Evolutionary conservation across 306 rosid species (phyloP), one percentile per base, ranked within the genome.

Genomic region (Aeschynomene evenia): DNA sequence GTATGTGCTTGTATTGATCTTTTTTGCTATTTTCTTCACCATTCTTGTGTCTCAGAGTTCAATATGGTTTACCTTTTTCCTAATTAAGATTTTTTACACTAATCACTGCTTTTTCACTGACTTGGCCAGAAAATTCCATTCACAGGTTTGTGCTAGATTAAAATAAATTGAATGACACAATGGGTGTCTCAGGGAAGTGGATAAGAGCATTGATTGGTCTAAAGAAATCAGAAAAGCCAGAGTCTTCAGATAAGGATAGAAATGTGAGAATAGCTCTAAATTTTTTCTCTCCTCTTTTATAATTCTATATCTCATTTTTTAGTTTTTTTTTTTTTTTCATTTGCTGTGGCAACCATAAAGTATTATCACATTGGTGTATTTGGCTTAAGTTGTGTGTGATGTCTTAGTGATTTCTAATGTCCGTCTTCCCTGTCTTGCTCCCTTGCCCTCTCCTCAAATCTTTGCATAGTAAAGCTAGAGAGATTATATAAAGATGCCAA

Each of bases 171-270:
- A 72, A 54, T 14, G 13, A 33, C 8, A 70, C 63, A 29, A 94
- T 94, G 98, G 98, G 96, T 73, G 88, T 90, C 74, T 76, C 97
- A 1, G 97, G 95, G 67, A 94, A 90, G 85, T 94, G 98, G 98
- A 84, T 94, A 70, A 94, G 70, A 82, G 83, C 96, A 48, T 82
- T 94, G 77, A 87, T 93, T 75, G 94, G 97, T 81, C 68, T 83
- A 61, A 91, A 84, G 88, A 94, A 84, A 81, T 85, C 99, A 42
- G 96, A 85, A 31, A 94, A 91, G 67, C 59, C 88, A 0, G 84
- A 69, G 37, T 82, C 96, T 50, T 88, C 87, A 3, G 95, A 82
- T 63, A 87, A 84, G 80, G 77, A 78, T 28, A 88, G 85, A 77
- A 87, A 79, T 63, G 96, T 86, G 79, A 57, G 91, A 74, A 2